Percentiles rank a stretch among this genome's conserved stretches.
Evolutionary conservation across 2,329 filamentous ascomycete genomes (phyloP).

Genomic region (Fusarium sp.): DNA sequence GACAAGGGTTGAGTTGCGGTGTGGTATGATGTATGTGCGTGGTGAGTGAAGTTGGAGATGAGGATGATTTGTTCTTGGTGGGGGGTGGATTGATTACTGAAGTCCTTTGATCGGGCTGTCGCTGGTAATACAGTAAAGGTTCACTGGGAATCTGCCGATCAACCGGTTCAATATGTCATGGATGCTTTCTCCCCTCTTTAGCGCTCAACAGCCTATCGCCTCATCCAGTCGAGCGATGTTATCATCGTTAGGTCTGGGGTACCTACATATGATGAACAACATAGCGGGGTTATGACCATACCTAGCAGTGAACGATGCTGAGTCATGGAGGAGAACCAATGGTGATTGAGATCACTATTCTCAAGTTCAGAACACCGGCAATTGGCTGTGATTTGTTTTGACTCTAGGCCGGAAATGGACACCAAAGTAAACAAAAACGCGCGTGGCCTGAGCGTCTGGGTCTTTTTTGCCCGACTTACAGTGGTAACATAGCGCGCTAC

Average conservation of each 20-base stretch:
- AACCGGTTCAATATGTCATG: conserved; percentile 39
- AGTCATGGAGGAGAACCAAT: not conserved
- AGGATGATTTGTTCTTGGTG: conserved; percentile 4
- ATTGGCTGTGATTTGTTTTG: conserved; percentile 43
- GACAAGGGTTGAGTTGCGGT: conserved; percentile 19
- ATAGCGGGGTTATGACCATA: conserved; percentile 39
- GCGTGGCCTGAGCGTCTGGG: conserved; percentile 42
- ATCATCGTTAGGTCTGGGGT: conserved; percentile 38
- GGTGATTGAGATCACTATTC: conserved; percentile 24
- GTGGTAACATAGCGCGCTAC: conserved; percentile 40
- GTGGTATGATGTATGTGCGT: conserved; percentile 6
- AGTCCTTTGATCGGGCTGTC: conserved; percentile 12
- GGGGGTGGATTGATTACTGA: conserved; percentile 4
- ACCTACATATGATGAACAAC: conserved; percentile 13
- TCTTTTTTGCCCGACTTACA: conserved; percentile 36
- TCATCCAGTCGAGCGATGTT: conserved; percentile 36
- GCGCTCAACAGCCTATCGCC: conserved; percentile 30
- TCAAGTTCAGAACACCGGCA: not conserved
- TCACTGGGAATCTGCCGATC: conserved; percentile 36
- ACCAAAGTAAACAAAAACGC: conserved; percentile 60
- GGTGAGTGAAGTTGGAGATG: conserved; percentile 15
- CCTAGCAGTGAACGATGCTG: conserved; percentile 20
- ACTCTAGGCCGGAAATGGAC: conserved; percentile 54
- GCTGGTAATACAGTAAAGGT: conserved; percentile 10
- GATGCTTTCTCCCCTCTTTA: conserved; percentile 34